phyloP scores from a whole-genome alignment of 164 flowering plant genomes.

The Tetrastigma voinierianum region DNA sequence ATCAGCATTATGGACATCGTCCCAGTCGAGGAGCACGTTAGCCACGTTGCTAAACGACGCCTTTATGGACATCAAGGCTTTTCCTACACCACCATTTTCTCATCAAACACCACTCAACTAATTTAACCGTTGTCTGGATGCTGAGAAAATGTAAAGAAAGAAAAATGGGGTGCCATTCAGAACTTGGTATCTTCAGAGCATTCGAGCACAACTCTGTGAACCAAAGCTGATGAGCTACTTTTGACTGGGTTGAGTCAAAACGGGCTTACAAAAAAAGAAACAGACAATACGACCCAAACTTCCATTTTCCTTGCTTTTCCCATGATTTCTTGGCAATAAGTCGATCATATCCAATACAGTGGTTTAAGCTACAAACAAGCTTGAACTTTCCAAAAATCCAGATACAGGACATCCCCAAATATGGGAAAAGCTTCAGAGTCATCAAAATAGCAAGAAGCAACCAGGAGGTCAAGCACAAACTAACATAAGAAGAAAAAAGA shows the following conservation, averaged over 20 bases:
- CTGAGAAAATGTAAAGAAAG: background rate
- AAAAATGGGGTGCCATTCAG: background rate
- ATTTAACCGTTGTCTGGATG: background rate
- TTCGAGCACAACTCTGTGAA: too few species aligned
- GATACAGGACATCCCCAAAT: background rate
- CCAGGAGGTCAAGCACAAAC: background rate
- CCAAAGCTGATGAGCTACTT: too few species aligned
- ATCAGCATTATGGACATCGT: too few species aligned
- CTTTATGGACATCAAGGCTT: slow-evolving; percentile 69
- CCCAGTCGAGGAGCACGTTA: background rate
- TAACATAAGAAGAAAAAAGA: background rate
- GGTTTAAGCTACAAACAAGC: slow-evolving; percentile 9
- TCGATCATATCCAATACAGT: background rate
- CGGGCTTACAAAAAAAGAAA: background rate
- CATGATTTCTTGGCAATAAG: background rate
- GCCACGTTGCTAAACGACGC: slow-evolving; percentile 72
- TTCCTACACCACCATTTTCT: slow-evolving; percentile 45
- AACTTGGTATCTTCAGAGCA: too few species aligned
- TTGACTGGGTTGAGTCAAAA: too few species aligned
- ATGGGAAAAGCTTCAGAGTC: background rate
- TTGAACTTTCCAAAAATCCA: background rate
- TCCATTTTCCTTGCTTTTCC: background rate
- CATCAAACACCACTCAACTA: background rate
- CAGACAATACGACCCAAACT: background rate
- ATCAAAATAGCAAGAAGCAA: background rate